These are phyloP conservation scores for Suhomyces terraborum DNA, from an alignment of 1,139 yeast species.

Conservation along the genomic window DNA sequence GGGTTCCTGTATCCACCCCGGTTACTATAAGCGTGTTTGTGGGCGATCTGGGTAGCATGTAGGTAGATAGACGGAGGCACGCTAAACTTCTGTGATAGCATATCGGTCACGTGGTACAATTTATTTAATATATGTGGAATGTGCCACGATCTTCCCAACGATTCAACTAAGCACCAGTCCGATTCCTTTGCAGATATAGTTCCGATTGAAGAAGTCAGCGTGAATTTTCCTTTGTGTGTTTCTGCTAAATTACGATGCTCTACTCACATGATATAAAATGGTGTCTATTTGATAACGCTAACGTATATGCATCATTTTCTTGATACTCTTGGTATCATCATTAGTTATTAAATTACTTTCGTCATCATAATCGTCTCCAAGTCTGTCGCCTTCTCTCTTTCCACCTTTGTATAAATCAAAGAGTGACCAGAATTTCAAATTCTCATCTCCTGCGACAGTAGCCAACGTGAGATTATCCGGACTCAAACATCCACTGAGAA, in stretches of 20 bases:
- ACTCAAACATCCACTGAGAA: slow-evolving; percentile 78
- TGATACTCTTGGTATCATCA: slow-evolving; percentile 19
- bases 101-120: too few species aligned
- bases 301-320: slow-evolving; percentile 23
- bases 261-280: too few species aligned
- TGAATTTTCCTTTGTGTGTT: too few species aligned
- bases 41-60: slow-evolving; percentile 20
- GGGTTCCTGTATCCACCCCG: slow-evolving; percentile 24
- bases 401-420: slow-evolving; percentile 60
- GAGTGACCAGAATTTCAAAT: slow-evolving; percentile 90
- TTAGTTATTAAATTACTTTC: slow-evolving; percentile 20
- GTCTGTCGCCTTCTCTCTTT: slow-evolving; percentile 24
- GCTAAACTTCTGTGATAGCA: too few species aligned
- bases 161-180: too few species aligned
- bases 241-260: too few species aligned
- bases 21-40: slow-evolving; percentile 48
- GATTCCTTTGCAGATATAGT: too few species aligned
- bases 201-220: too few species aligned
- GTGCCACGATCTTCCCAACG: too few species aligned
- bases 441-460: slow-evolving; percentile 96
- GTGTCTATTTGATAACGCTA: slow-evolving; percentile 8
- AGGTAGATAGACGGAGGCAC: background rate
- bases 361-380: slow-evolving; percentile 22
- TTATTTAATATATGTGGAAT: too few species aligned
- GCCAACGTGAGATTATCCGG: slow-evolving; percentile 92